Base-by-base conservation (phyloP, 306 rosid genomes). In the Cucumis melo region DNA sequence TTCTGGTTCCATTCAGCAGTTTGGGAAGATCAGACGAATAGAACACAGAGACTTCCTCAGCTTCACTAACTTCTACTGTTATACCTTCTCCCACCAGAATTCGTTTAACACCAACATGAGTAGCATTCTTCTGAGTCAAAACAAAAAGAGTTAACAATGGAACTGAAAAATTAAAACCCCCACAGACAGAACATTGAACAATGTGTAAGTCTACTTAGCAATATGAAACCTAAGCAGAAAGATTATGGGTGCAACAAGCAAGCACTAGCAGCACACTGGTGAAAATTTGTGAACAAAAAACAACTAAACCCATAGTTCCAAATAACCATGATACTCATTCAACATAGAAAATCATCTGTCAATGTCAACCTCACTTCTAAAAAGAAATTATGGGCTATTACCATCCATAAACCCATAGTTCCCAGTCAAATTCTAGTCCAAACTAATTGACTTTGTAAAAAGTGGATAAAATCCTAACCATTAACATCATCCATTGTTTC, bases 31-130 rank as follows among this genome's bases (percentile, higher is more conserved):
- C 84, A 19, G 89, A 81, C 2, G 81, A 73, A 75, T 90, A 89
- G 48, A 86, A 84, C 59, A 91, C 88, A 20, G 96, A 86, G 14
- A 91, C 89, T 81, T 87, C 89, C 57, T 53, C 86, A 8, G 97
- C 97, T 66, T 88, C 74, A 76, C 85, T 86, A 68, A 91, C 97
- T 85, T 94, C 93, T 46, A 91, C 62, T 6, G 90, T 89, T 58
- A 90, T 89, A 80, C 97, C 97, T 82, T 90, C 88, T 74, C 95
- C 92, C 65, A 94, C 97, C 81, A 90, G 87, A 79, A 94, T 65
- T 73, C 81, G 88, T 66, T 85, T 91, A 85, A 90, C 85, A 77
- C 95, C 97, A 79, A 12, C 76, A 62, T 83, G 84, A 2, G 95
- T 82, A 74, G 81, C 78, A 82, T 91, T 94, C 89, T 84, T 89